Percentiles rank a stretch among this genome's conserved stretches.
phyloP scores from a whole-genome alignment of 1,139 yeast genomes.

The Hemisphaericaspora xylofermentans region DNA sequence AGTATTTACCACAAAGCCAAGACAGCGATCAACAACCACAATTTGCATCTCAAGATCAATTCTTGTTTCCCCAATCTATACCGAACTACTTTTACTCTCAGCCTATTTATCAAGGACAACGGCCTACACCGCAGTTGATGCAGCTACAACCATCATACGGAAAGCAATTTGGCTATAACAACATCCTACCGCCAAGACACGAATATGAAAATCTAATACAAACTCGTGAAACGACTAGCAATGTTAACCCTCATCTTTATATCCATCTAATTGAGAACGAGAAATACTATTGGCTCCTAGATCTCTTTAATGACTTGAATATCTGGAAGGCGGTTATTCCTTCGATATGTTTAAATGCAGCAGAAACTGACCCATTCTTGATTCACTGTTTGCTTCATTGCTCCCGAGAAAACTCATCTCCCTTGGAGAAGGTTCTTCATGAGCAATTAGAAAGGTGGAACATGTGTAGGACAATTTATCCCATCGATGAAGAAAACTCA shows the following conservation, averaged over 20 bases:
- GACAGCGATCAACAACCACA: background rate
- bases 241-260: conserved; percentile 11
- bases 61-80: background rate
- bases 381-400: conserved; percentile 34
- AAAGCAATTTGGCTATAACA: background rate
- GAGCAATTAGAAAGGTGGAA: conserved; percentile 30
- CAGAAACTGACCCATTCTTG: conserved; percentile 21
- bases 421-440: conserved; percentile 17
- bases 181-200: background rate
- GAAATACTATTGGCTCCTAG: conserved; percentile 40
- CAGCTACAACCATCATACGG: background rate
- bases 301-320: conserved; percentile 37
- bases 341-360: conserved; percentile 25
- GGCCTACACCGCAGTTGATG: background rate
- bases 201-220: conserved; percentile 3
- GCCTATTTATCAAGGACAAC: background rate
- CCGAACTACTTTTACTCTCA: background rate
- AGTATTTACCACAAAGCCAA: background rate
- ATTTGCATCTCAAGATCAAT: background rate
- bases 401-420: conserved; percentile 17
- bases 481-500: background rate
- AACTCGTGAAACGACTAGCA: background rate
- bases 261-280: conserved; percentile 31
- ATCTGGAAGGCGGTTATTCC: conserved; percentile 45
- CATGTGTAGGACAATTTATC: conserved; percentile 6